phyloP scores from a whole-genome alignment of 192 early-diverging fungal species.

The Mortierella hygrophila region DNA sequence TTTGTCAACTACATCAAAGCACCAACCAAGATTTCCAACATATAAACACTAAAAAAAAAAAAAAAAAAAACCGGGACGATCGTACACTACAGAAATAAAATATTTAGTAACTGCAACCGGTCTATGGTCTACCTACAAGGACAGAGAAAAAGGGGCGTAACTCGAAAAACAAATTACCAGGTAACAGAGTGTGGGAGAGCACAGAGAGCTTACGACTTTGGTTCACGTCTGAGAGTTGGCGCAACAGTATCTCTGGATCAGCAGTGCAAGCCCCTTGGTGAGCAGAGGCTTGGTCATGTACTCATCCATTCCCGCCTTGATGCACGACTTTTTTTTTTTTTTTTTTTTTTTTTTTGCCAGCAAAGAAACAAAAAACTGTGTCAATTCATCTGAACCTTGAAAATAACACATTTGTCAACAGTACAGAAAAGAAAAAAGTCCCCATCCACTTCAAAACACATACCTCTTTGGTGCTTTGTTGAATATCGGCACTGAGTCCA shows the following conservation, averaged over 20 bases:
- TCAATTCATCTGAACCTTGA: not conserved
- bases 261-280: conserved; percentile 43
- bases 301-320: conserved; percentile 55
- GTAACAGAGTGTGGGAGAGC: too few relatives aligned
- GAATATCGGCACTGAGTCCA: conserved; percentile 51
- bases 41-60: too few relatives aligned
- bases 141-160: too few relatives aligned
- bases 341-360: not conserved
- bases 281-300: conserved; percentile 54
- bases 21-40: too few relatives aligned
- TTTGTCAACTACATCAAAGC: too few relatives aligned
- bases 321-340: conserved; percentile 21
- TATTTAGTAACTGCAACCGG: too few relatives aligned
- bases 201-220: not conserved
- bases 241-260: conserved; percentile 43
- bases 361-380: not conserved
- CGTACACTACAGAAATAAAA: too few relatives aligned
- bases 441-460: too few relatives aligned
- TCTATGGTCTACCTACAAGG: too few relatives aligned
- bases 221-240: not conserved
- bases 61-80: too few relatives aligned
- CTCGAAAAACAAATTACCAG: too few relatives aligned
- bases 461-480: conserved; percentile 53
- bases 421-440: not conserved
- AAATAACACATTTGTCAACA: not conserved